phyloP scores from a whole-genome alignment of 176 grass and related monocot species.

The Neostapfia colusana region DNA sequence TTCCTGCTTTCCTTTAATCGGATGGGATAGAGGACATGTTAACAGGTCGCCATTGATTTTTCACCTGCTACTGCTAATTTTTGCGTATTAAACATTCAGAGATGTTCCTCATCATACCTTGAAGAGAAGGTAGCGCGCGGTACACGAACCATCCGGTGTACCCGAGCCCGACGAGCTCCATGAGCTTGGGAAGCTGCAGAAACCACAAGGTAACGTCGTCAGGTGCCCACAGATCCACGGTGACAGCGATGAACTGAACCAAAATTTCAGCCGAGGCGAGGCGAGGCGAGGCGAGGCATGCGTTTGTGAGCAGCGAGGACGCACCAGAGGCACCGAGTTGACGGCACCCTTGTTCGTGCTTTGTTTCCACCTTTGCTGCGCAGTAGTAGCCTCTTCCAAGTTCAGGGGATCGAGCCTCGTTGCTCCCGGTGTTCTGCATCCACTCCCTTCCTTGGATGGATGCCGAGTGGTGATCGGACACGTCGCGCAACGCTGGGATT shows the following conservation, averaged over 20 bases:
- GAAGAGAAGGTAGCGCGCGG: slow-evolving; percentile 92
- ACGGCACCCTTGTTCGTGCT: slow-evolving; percentile 49
- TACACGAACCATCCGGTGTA: slow-evolving; percentile 96
- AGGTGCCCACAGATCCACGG: neutral
- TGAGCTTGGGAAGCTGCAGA: slow-evolving; percentile 82
- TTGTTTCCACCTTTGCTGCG: neutral
- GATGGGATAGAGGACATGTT: neutral
- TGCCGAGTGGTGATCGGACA: too few relatives aligned
- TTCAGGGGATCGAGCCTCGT: neutral
- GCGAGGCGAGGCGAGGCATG: too few relatives aligned
- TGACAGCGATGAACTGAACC: neutral
- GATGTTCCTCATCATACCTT: slow-evolving; percentile 51
- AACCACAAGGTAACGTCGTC: neutral
- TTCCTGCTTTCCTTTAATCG: slow-evolving; percentile 72
- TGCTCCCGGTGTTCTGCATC: neutral
- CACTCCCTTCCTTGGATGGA: too few relatives aligned
- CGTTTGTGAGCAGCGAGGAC: neutral
- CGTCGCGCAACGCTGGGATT: too few relatives aligned
- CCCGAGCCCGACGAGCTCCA: slow-evolving; percentile 88
- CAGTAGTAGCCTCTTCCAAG: neutral
- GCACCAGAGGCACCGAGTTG: slow-evolving; percentile 87
- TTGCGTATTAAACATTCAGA: neutral
- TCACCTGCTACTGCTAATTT: neutral
- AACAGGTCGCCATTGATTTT: neutral
- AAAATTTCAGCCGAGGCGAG: neutral